phyloP scores from a whole-genome alignment of 176 grass and related monocot genomes.

The Musa schizocarpa region DNA sequence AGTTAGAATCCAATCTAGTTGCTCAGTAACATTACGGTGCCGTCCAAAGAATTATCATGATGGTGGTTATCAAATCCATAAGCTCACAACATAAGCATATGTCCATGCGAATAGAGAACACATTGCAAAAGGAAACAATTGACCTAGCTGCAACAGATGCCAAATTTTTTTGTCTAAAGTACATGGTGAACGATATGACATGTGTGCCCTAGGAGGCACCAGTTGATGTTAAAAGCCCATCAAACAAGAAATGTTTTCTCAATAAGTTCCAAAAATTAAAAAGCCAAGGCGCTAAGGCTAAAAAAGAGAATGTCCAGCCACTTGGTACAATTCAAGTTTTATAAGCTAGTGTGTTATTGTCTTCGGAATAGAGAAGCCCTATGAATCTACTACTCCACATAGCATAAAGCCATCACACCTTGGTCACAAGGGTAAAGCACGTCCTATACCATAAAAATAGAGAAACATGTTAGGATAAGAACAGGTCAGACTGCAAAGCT shows the following conservation, averaged over 20 bases:
- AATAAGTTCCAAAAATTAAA: not conserved
- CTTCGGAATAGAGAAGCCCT: not conserved
- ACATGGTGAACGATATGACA: too few species aligned
- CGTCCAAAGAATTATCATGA: too few species aligned
- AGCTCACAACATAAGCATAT: too few species aligned
- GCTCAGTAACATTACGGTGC: too few species aligned
- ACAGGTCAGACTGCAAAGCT: not conserved
- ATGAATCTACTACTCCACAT: not conserved
- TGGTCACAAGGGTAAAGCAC: slow-evolving; percentile 13
- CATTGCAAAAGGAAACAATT: too few species aligned
- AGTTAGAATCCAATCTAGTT: too few species aligned
- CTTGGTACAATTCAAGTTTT: not conserved
- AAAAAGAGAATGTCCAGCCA: not conserved
- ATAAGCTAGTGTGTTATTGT: not conserved
- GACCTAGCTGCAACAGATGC: too few species aligned
- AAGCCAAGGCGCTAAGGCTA: not conserved
- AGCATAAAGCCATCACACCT: not conserved
- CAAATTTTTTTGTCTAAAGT: too few species aligned
- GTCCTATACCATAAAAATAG: not conserved
- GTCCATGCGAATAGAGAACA: too few species aligned
- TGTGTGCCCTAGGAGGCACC: too few species aligned
- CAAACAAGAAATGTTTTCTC: not conserved
- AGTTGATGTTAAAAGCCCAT: too few species aligned
- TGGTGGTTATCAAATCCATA: too few species aligned
- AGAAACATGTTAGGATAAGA: not conserved